Evolutionary conservation across 257 asterid species (phyloP).

Genomic region (Solanum sitiens): DNA sequence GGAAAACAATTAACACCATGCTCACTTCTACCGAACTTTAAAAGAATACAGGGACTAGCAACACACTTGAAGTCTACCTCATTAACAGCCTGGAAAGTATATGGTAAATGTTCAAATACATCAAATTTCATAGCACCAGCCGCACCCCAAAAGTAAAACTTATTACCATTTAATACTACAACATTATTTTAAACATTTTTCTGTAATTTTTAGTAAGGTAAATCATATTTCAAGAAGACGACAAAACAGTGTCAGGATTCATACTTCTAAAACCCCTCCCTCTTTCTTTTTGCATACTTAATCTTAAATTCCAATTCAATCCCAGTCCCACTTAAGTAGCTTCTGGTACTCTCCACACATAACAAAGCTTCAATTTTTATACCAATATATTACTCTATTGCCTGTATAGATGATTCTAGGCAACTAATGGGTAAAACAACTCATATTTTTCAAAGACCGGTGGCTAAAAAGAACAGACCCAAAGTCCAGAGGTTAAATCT

Average conservation of each 20-base stretch:
- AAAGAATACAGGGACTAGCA: background rate
- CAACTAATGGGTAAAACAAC: background rate
- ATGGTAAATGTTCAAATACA: background rate
- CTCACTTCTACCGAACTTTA: background rate
- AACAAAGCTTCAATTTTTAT: background rate
- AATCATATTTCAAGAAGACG: background rate
- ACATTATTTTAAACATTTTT: background rate
- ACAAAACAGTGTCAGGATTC: background rate
- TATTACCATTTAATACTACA: background rate
- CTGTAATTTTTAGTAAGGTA: background rate
- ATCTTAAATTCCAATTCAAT: background rate
- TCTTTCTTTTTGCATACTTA: background rate
- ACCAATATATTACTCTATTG: background rate
- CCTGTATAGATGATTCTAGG: background rate
- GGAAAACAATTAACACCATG: background rate
- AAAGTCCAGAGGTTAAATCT: background rate
- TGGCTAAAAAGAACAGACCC: background rate
- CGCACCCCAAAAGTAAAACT: background rate
- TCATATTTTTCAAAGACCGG: background rate
- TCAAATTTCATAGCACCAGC: background rate
- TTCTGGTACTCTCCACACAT: background rate
- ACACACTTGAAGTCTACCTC: background rate
- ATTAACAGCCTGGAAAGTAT: background rate
- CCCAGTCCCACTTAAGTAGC: background rate
- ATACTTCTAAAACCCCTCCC: background rate